Evolutionary conservation across 2,329 filamentous ascomycete genomes (phyloP).

Genomic region (Onygenales sp.): DNA sequence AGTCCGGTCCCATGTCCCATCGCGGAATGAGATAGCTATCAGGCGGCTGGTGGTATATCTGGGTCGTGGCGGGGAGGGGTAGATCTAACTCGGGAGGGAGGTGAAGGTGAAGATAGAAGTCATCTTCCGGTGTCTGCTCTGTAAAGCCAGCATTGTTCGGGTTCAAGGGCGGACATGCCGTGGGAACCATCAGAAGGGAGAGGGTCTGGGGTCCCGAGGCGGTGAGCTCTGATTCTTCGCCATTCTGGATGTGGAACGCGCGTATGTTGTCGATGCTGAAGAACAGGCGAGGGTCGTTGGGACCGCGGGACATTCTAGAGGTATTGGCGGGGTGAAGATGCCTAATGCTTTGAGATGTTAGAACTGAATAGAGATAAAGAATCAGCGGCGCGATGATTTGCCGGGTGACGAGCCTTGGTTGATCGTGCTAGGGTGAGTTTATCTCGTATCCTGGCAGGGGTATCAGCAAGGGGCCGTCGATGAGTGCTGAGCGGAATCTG

Average conservation of each 20-base stretch:
- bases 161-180: constrained; percentile 59
- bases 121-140: constrained; percentile 56
- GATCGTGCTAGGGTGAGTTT: too few relatives aligned
- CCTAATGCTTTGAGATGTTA: background rate
- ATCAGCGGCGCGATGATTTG: too few relatives aligned
- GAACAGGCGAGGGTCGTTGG: constrained; percentile 29
- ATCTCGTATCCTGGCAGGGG: too few relatives aligned
- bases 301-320: constrained; percentile 6
- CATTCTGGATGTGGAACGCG: constrained; percentile 84
- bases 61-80: constrained; percentile 85
- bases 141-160: constrained; percentile 48
- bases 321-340: background rate
- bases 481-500: too few relatives aligned
- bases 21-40: constrained; percentile 88
- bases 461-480: too few relatives aligned
- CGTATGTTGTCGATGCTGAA: constrained; percentile 65
- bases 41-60: constrained; percentile 93
- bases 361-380: background rate
- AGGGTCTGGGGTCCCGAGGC: constrained; percentile 81
- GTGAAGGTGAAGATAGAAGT: constrained; percentile 95
- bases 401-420: too few relatives aligned
- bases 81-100: constrained; percentile 90
- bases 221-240: constrained; percentile 73
- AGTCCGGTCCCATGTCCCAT: constrained; percentile 84
- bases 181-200: constrained; percentile 92